A percentile compares a stretch with the other conserved stretches of the same genome.
phyloP scores from a whole-genome alignment of 2,329 filamentous ascomycete species.

The Neofusicoccum laricinum region DNA sequence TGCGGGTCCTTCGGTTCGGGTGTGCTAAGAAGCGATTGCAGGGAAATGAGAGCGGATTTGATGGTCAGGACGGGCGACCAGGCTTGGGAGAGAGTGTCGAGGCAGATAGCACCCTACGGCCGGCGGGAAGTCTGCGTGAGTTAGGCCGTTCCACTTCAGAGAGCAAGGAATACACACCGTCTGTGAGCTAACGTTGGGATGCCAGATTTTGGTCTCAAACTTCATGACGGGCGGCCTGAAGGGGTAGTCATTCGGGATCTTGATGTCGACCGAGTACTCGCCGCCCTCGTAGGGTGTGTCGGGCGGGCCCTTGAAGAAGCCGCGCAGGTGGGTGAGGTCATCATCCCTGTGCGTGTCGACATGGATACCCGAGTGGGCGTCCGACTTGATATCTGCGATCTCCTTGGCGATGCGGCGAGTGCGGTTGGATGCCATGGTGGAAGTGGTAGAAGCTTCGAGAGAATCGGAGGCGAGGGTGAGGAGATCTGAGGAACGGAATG shows the following conservation, averaged over 20 bases:
- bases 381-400: constrained; percentile 17
- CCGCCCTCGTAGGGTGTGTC: constrained; percentile 93
- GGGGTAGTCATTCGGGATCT: constrained; percentile 83
- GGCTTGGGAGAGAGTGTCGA: constrained; percentile 82
- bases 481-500: constrained; percentile 3
- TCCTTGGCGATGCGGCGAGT: constrained; percentile 55
- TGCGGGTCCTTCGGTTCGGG: constrained; percentile 96
- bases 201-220: constrained; percentile 93
- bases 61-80: constrained; percentile 98
- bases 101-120: constrained; percentile 84
- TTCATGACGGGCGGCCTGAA: constrained; percentile 90
- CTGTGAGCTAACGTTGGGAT: constrained; percentile 92
- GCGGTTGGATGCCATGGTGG: constrained; percentile 55
- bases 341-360: constrained; percentile 62
- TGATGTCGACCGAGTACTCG: constrained; percentile 77
- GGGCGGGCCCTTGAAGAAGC: constrained; percentile 80
- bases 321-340: constrained; percentile 78
- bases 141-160: not conserved
- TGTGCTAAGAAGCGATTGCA: constrained; percentile 88
- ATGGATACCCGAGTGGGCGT: constrained; percentile 9
- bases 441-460: constrained; percentile 3
- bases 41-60: constrained; percentile 88
- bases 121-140: not conserved
- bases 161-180: constrained; percentile 60
- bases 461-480: constrained; percentile 3